phyloP scores from a whole-genome alignment of 202 grass and related monocot species.

The Thinopyrum obtusiflorum region DNA sequence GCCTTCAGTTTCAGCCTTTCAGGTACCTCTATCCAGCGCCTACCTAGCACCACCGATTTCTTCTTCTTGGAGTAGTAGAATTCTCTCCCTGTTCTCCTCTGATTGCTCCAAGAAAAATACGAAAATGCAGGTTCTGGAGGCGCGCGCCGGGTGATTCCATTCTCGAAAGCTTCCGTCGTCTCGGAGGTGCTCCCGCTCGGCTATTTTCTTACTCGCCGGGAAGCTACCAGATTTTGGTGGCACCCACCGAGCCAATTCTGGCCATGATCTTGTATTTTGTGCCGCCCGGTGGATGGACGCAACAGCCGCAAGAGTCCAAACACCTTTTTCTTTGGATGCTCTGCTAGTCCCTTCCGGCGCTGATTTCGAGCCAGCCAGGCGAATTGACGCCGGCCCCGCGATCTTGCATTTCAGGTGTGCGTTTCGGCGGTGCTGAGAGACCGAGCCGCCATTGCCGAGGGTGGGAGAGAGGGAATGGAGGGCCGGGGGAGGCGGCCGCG shows the following conservation, averaged over 20 bases:
- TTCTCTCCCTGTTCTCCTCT: not conserved
- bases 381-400: not conserved
- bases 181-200: not conserved
- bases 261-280: slow-evolving; percentile 38
- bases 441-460: not conserved
- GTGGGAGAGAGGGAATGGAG: slow-evolving; percentile 20
- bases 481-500: slow-evolving; percentile 41
- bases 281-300: slow-evolving; percentile 20
- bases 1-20: not conserved
- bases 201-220: slow-evolving; percentile 9
- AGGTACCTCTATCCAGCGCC: not conserved
- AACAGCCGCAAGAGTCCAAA: not conserved
- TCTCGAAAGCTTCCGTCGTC: not conserved
- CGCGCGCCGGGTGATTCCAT: not conserved
- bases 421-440: not conserved
- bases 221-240: slow-evolving; percentile 25
- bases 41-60: not conserved
- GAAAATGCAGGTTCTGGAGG: slow-evolving; percentile 17
- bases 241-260: slow-evolving; percentile 7
- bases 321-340: not conserved
- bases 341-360: not conserved
- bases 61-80: not conserved
- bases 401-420: not conserved
- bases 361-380: not conserved
- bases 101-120: not conserved